Evolutionary conservation across 2,329 filamentous ascomycete species (phyloP), one percentile per base, ranked within the genome.

Genomic region (Falciphora oryzae): DNA sequence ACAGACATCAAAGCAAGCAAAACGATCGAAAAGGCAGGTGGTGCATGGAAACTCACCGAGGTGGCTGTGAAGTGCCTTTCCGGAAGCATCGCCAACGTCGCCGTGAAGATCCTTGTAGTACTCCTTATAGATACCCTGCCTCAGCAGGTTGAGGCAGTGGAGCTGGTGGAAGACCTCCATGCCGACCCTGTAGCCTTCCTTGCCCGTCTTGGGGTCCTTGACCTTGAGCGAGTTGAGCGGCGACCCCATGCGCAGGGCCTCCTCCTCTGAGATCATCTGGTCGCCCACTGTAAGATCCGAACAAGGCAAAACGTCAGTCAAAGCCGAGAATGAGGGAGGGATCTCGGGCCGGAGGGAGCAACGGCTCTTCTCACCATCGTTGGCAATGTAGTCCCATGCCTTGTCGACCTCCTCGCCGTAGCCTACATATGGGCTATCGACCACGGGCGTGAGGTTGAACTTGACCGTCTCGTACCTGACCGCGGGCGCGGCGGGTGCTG

Each of bases 161-260:
- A 64, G 63, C 38, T 64, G 59, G 38, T 64, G 63, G 31, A 61
- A 61, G 28, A 60, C 31, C 58, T 60, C 58, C 1, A 60, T 77
- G 0, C 81, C 85, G 0, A 85, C 84, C n/a, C 85, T 78, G 68
- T 86, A 88, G 0, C 85, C 85, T 53, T 80, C 79, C 65, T 83
- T 78, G 25, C 84, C 85, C 1, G 85, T 85, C 59, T 76, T 77
- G 6, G 84, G 81, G 67, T 87, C 77, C 13, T 80, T 82, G 67
- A 85, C 81, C 69, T 80, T 81, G n/a, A 87, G 75, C 0, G 83
- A 83, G 28, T 79, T 74, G 2, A 81, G 81, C 67, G 85, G 82
- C 4, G 82, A 75, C 5, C 80, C 80, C 0, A 88, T 79, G 28
- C 79, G 80, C 57, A 79, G 73, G 32, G 86, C 80, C 69, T 87